A percentile compares a stretch with the other conserved stretches of the same genome.
These are phyloP conservation scores for Pseudovirgaria hyperparasitica DNA, from an alignment of 2,329 filamentous ascomycete genomes.

Conservation along the genomic window DNA sequence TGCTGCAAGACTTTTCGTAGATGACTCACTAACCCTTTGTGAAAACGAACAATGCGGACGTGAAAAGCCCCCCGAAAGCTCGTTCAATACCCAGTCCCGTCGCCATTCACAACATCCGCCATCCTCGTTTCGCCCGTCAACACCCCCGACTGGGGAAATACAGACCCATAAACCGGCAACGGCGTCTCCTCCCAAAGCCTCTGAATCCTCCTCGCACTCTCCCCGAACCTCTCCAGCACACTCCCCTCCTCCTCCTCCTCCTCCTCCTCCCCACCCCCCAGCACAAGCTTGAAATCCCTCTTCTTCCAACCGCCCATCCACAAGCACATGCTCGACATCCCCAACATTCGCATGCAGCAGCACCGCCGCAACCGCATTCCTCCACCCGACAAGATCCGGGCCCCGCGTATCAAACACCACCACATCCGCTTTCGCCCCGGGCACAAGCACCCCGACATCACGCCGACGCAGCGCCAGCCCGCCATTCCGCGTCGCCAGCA, in stretches of 20 bases:
- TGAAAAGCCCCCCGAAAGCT: too few species aligned
- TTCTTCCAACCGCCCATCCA: constrained; percentile 36
- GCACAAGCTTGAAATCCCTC: constrained; percentile 12
- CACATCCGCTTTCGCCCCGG: constrained; percentile 39
- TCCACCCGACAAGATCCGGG: constrained; percentile 38
- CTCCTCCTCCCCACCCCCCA: too few species aligned
- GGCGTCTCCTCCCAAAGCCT: too few species aligned
- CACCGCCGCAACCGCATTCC: constrained; percentile 39
- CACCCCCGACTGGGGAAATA: too few species aligned
- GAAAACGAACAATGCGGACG: too few species aligned
- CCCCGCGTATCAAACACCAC: constrained; percentile 36
- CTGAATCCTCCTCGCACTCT: too few species aligned
- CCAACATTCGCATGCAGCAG: constrained; percentile 39
- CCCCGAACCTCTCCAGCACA: too few species aligned
- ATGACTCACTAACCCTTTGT: too few species aligned
- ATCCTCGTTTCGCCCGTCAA: constrained; percentile 10
- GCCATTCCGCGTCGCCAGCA: constrained; percentile 38
- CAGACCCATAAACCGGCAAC: too few species aligned
- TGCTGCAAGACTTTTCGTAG: too few species aligned
- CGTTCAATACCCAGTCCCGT: constrained; percentile 7
- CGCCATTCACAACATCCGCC: constrained; percentile 4
- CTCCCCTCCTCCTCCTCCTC: too few species aligned
- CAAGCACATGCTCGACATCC: constrained; percentile 35
- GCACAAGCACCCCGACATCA: constrained; percentile 36
- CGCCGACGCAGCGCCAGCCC: constrained; percentile 34